These are phyloP conservation scores for Kwoniella heveanensis DNA, from an alignment of 768 basidiomycete genomes.

Conservation along the genomic window DNA sequence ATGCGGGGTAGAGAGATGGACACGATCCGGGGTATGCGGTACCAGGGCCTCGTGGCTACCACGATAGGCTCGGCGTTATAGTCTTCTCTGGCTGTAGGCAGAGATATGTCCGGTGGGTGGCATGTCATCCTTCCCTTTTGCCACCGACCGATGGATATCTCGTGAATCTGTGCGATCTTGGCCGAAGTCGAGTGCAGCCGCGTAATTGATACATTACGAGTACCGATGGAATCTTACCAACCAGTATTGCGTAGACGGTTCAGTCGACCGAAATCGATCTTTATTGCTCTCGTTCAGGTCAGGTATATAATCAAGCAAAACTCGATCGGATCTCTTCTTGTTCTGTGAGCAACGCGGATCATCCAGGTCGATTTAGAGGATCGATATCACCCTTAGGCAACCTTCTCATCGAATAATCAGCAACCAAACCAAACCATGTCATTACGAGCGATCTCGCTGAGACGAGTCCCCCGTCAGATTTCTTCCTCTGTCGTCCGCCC, in stretches of 20 bases:
- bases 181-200: slow-evolving; percentile 12
- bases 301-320: neutral
- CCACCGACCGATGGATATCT: too few species aligned
- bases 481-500: slow-evolving; percentile 19
- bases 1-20: neutral
- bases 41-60: neutral
- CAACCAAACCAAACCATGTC: too few species aligned
- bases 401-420: too few species aligned
- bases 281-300: neutral
- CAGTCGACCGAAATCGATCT: slow-evolving; percentile 2
- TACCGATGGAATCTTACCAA: too few species aligned
- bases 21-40: too few species aligned
- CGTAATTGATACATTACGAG: slow-evolving; percentile 11
- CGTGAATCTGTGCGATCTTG: slow-evolving; percentile 4
- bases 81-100: too few species aligned
- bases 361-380: neutral
- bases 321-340: neutral
- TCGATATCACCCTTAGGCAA: neutral
- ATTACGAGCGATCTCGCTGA: slow-evolving; percentile 33
- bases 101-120: neutral
- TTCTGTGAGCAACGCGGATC: neutral
- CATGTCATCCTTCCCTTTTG: too few species aligned
- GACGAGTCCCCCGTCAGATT: slow-evolving; percentile 29
- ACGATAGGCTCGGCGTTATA: neutral
- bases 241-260: neutral